Percentiles rank a stretch among this genome's conserved stretches.
These are phyloP conservation scores for Marsdenia floribunda DNA, from an alignment of 257 asterid genomes.

Conservation along the genomic window DNA sequence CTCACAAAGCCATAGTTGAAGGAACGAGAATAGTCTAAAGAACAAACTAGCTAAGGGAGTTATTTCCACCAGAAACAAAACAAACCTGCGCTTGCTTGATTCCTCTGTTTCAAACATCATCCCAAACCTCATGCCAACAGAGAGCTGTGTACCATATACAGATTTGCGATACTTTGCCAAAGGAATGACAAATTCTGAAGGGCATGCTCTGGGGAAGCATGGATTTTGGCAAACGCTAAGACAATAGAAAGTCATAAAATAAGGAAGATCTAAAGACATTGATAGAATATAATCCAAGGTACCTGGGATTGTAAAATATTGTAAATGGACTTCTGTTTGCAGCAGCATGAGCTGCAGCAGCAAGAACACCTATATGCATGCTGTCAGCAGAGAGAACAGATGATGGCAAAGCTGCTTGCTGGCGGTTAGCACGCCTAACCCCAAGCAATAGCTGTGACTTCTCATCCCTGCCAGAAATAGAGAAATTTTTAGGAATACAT, in stretches of 20 bases:
- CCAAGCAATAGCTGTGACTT: slow-evolving; percentile 82
- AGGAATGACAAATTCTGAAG: slow-evolving; percentile 90
- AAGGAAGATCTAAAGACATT: not conserved
- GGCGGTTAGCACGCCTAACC: slow-evolving; percentile 88
- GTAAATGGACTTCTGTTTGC: slow-evolving; percentile 79
- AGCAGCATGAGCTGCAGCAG: slow-evolving; percentile 99
- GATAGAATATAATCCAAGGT: not conserved
- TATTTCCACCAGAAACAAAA: not conserved
- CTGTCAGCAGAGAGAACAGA: slow-evolving; percentile 97
- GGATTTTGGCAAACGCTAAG: not conserved
- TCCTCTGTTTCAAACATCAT: slow-evolving; percentile 99
- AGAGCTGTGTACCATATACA: slow-evolving; percentile 62
- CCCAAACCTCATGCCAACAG: slow-evolving; percentile 89
- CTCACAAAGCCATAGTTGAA: not conserved
- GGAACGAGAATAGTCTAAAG: not conserved
- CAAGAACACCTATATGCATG: slow-evolving; percentile 98
- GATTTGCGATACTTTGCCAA: slow-evolving; percentile 66
- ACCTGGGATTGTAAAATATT: slow-evolving; percentile 95
- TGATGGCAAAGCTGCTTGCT: slow-evolving; percentile 76
- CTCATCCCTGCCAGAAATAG: slow-evolving; percentile 52
- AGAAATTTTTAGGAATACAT: not conserved
- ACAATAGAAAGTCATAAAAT: not conserved
- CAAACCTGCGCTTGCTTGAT: slow-evolving; percentile 81
- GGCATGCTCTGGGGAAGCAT: slow-evolving; percentile 67
- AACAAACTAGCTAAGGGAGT: not conserved